Evolutionary conservation across 2,329 filamentous ascomycete species (phyloP).

Genomic region (Aspergillus sp.): DNA sequence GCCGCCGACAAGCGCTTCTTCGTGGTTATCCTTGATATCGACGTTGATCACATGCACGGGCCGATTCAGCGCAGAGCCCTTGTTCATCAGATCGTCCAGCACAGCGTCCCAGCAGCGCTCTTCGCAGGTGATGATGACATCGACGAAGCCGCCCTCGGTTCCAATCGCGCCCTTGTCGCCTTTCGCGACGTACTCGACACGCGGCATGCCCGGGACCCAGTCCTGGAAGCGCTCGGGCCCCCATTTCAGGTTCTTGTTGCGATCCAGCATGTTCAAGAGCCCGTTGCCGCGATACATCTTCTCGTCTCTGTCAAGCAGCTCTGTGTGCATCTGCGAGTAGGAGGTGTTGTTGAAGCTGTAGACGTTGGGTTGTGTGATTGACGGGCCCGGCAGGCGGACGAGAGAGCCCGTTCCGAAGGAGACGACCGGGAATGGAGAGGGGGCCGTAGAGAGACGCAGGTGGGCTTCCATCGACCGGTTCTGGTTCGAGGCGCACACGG

Average conservation of each 20-base stretch:
- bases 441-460: slow-evolving; percentile 72
- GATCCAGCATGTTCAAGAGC: slow-evolving; percentile 87
- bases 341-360: slow-evolving; percentile 97
- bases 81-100: slow-evolving; percentile 79
- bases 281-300: slow-evolving; percentile 86
- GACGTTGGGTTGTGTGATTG: slow-evolving; percentile 87
- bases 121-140: slow-evolving; percentile 94
- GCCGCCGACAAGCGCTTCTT: slow-evolving; percentile 85
- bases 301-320: slow-evolving; percentile 75
- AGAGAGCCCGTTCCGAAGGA: slow-evolving; percentile 95
- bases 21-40: slow-evolving; percentile 96
- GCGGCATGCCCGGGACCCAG: slow-evolving; percentile 79
- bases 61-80: slow-evolving; percentile 77
- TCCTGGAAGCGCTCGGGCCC: slow-evolving; percentile 97
- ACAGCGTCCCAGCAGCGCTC: slow-evolving; percentile 98
- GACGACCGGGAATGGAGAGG: slow-evolving; percentile 86
- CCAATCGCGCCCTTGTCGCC: slow-evolving; percentile 69
- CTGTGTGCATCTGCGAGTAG: slow-evolving; percentile 88
- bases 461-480: slow-evolving; percentile 99
- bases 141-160: slow-evolving; percentile 80
- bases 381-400: slow-evolving; percentile 83
- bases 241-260: slow-evolving; percentile 87
- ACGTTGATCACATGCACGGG: slow-evolving; percentile 98
- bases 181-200: slow-evolving; percentile 59
- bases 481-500: slow-evolving; percentile 97